phyloP scores from a whole-genome alignment of 768 basidiomycete species.

The Amanita rubescens region DNA sequence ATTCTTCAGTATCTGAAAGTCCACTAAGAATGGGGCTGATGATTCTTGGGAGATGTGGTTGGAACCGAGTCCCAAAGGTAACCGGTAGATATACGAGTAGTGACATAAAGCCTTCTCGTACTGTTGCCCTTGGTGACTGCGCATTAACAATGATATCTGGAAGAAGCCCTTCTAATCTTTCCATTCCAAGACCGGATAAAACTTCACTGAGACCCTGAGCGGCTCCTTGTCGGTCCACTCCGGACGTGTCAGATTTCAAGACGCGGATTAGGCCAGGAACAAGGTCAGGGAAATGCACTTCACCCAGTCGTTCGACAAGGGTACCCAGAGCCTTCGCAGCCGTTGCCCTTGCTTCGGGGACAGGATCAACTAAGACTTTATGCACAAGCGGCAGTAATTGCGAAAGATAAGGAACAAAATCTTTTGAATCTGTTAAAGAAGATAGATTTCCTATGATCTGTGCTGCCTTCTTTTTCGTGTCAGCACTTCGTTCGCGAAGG shows the following conservation, averaged over 20 bases:
- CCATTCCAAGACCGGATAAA: conserved; percentile 94
- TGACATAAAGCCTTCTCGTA: conserved; percentile 98
- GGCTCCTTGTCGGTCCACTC: conserved; percentile 95
- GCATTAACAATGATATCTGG: conserved; percentile 93
- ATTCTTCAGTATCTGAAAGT: conserved; percentile 88
- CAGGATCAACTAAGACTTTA: conserved; percentile 89
- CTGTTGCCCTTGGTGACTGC: conserved; percentile 80
- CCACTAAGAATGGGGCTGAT: conserved; percentile 89
- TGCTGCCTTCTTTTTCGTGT: conserved; percentile 91
- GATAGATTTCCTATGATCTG: conserved; percentile 98
- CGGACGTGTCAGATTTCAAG: conserved; percentile 87
- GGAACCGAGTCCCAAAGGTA: conserved; percentile 94
- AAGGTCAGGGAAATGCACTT: conserved; percentile 90
- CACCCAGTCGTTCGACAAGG: conserved; percentile 93
- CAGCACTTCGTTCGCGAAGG: conserved; percentile 83
- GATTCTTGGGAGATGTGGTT: conserved; percentile 92
- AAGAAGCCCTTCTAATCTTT: conserved; percentile 86
- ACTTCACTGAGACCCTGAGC: conserved; percentile 97
- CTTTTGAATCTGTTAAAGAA: conserved; percentile 80
- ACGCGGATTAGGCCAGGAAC: conserved; percentile 84
- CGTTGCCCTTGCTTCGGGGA: conserved; percentile 95
- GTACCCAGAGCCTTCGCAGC: conserved; percentile 96
- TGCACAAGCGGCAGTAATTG: conserved; percentile 88
- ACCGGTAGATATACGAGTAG: conserved; percentile 91
- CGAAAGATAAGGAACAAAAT: conserved; percentile 92